Percentiles rank a stretch among this genome's conserved stretches.
phyloP scores from a whole-genome alignment of 345 rosid genomes.

The Citrus glauca region DNA sequence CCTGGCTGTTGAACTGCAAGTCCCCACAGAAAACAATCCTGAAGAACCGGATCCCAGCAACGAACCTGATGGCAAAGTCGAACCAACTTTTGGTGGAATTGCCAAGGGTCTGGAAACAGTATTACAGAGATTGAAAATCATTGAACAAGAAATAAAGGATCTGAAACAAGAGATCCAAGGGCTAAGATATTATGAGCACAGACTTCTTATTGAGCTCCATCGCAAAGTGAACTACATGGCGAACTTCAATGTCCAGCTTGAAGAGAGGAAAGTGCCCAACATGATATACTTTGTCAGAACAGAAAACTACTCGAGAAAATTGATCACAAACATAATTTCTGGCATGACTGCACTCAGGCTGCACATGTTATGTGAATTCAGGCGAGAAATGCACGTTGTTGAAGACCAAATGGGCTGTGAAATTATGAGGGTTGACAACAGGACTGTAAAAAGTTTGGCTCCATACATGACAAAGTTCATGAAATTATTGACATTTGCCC shows the following conservation, averaged over 20 bases:
- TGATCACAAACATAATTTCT: slow-evolving; percentile 66
- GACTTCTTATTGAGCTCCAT: slow-evolving; percentile 82
- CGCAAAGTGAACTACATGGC: slow-evolving; percentile 87
- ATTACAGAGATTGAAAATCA: slow-evolving; percentile 79
- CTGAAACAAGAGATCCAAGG: slow-evolving; percentile 97
- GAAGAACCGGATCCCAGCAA: slow-evolving; percentile 34
- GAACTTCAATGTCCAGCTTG: slow-evolving; percentile 77
- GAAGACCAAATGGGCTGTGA: slow-evolving; percentile 89
- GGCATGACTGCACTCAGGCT: slow-evolving; percentile 84
- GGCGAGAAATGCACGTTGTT: slow-evolving; percentile 88
- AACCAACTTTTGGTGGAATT: slow-evolving; percentile 82
- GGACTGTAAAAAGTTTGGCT: slow-evolving; percentile 65
- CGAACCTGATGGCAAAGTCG: slow-evolving; percentile 52
- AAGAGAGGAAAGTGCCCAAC: slow-evolving; percentile 89
- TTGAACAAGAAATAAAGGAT: slow-evolving; percentile 93
- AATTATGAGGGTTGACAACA: slow-evolving; percentile 84
- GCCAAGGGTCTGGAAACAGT: slow-evolving; percentile 89
- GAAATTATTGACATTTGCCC: slow-evolving; percentile 79
- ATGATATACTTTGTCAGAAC: slow-evolving; percentile 79
- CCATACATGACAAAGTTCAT: slow-evolving; percentile 86
- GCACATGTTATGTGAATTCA: slow-evolving; percentile 87
- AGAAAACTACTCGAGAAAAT: slow-evolving; percentile 81
- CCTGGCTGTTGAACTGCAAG: slow-evolving; percentile 83
- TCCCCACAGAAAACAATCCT: slow-evolving; percentile 48
- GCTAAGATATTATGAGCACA: slow-evolving; percentile 80